A percentile compares a stretch with the other conserved stretches of the same genome.
These are phyloP conservation scores for Croton setiger DNA, from an alignment of 441 rosid species.

Conservation along the genomic window DNA sequence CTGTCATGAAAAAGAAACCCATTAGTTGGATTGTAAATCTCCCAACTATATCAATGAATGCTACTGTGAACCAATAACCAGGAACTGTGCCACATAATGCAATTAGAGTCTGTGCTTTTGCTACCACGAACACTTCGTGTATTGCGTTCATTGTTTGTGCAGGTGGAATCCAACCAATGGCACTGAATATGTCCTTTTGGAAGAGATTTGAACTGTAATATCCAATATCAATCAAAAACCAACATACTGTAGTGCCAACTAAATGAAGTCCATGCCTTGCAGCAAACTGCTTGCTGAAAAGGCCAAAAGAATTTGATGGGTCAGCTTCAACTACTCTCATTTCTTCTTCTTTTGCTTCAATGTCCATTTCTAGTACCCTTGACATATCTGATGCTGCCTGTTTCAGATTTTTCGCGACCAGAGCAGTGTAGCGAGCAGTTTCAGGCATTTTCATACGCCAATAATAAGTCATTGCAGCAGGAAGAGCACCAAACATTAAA, in stretches of 20 bases:
- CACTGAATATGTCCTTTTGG: slow-evolving; percentile 74
- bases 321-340: slow-evolving; percentile 23
- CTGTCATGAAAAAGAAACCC: slow-evolving; percentile 15
- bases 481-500: slow-evolving; percentile 68
- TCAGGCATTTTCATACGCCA: slow-evolving; percentile 81
- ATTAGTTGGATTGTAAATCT: slow-evolving; percentile 3
- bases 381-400: slow-evolving; percentile 76
- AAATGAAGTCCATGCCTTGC: slow-evolving; percentile 56
- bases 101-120: slow-evolving; percentile 66
- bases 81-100: slow-evolving; percentile 39
- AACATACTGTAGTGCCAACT: slow-evolving; percentile 59
- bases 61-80: background rate
- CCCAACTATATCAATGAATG: background rate
- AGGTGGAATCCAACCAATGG: slow-evolving; percentile 69
- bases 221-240: slow-evolving; percentile 78
- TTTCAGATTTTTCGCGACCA: slow-evolving; percentile 64
- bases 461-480: slow-evolving; percentile 66
- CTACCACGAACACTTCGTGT: slow-evolving; percentile 58
- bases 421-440: slow-evolving; percentile 79
- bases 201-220: slow-evolving; percentile 70
- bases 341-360: slow-evolving; percentile 48
- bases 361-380: slow-evolving; percentile 58
- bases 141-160: slow-evolving; percentile 66
- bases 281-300: slow-evolving; percentile 48
- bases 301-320: slow-evolving; percentile 33